Conservation (phyloP, 805 yeast genomes). For the Lipomyces kockii region DNA sequence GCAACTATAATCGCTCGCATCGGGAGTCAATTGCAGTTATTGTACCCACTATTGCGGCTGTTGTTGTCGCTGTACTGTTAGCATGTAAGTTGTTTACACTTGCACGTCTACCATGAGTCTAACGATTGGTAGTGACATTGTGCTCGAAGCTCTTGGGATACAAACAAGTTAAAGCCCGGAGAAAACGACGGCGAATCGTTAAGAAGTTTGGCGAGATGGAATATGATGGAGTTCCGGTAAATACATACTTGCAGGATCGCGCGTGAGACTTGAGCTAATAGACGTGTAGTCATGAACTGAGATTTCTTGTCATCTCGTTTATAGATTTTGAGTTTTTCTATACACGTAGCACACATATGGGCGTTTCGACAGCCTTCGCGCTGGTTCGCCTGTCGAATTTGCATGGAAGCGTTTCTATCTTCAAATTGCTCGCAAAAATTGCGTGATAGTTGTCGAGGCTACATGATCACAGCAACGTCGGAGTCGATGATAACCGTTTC, state of each 20-base stretch:
- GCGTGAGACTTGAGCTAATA: background rate
- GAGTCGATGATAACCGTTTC: too few relatives aligned
- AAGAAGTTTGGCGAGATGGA: conserved; percentile 33
- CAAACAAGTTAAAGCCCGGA: conserved; percentile 29
- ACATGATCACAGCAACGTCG: too few relatives aligned
- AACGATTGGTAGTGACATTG: conserved; percentile 20
- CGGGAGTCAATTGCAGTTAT: conserved; percentile 16
- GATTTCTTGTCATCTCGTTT: background rate
- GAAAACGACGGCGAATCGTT: conserved; percentile 24
- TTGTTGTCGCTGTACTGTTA: conserved; percentile 23
- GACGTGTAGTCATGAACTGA: background rate
- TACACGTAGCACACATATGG: background rate
- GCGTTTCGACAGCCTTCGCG: background rate
- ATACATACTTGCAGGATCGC: background rate
- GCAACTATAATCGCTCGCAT: conserved; percentile 13
- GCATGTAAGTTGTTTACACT: conserved; percentile 16
- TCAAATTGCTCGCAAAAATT: background rate
- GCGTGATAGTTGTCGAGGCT: background rate
- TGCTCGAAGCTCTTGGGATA: conserved; percentile 26
- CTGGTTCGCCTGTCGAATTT: background rate
- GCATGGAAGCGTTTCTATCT: background rate
- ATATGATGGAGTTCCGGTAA: conserved; percentile 35
- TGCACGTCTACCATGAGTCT: background rate
- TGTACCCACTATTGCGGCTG: conserved; percentile 34
- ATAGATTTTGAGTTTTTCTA: background rate